Evolutionary conservation across 192 early-diverging fungal genomes (phyloP).

Genomic region (Diversispora eburnea): DNA sequence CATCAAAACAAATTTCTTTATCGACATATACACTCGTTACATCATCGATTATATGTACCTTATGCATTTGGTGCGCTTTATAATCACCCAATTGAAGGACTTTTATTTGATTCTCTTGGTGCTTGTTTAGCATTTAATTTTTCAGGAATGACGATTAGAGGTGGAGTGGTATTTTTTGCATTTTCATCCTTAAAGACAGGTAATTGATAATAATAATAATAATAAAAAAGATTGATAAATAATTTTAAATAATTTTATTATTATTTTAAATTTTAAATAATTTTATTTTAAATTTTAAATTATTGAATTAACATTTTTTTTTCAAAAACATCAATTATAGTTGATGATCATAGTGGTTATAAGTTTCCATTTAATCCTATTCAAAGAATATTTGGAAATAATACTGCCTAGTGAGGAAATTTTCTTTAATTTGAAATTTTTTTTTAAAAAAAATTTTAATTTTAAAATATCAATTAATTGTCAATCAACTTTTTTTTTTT

Average conservation of each 20-base stretch:
- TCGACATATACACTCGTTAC: constrained; percentile 69
- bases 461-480: not conserved
- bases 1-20: constrained; percentile 70
- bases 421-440: constrained; percentile 31
- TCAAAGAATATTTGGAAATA: constrained; percentile 67
- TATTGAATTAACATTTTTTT: not conserved
- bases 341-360: constrained; percentile 83
- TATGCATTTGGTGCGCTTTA: constrained; percentile 81
- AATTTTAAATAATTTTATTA: not conserved
- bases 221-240: too few relatives aligned
- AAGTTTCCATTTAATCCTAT: constrained; percentile 71
- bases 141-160: constrained; percentile 65
- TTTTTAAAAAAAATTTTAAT: not conserved
- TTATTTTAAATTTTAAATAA: not conserved
- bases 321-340: constrained; percentile 31
- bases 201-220: not conserved
- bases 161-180: constrained; percentile 63
- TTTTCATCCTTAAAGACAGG: constrained; percentile 74
- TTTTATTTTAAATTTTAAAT: not conserved
- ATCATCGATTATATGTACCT: constrained; percentile 71
- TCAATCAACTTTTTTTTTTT: not conserved
- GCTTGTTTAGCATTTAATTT: constrained; percentile 59
- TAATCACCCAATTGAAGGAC: constrained; percentile 78
- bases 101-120: constrained; percentile 71
- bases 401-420: constrained; percentile 67